Evolutionary conservation across 2,329 filamentous ascomycete species (phyloP), one percentile per base, ranked within the genome.

Genomic region (Xylariaceae sp.): DNA sequence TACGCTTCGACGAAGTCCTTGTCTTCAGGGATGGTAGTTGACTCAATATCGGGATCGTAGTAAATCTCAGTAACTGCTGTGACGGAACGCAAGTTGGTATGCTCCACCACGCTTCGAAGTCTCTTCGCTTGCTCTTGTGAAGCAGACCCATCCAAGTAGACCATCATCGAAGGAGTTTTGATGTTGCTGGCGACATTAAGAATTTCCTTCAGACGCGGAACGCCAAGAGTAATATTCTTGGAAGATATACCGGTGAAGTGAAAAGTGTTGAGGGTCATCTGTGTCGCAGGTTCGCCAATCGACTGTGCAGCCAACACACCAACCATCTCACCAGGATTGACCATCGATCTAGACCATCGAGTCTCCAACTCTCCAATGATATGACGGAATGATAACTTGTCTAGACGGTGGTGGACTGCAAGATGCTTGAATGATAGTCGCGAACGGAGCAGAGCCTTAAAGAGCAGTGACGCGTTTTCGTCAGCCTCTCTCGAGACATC

Each of bases 211-310:
- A 99, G 85, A 87, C 95, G 93, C 43, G 95, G 95, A 43, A 99
- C 95, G 91, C 95, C 95, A 47, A 99, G 88, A 0, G 95, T 99
- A 52, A 99, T 93, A 82, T 99, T 99, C 88, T 99, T 99, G 20
- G 93, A 96, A 40, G 96, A 96, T 59, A 99, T 92, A 96, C 95
- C 95, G 75, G 95, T 93, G 75, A 99, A 99, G 82, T 99, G 95
- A 89, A 99, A 99, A 20, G 95, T 99, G 79, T 99, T 99, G 59
- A 99, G 79, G 1, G 95, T 99, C 95, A 99, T 99, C 81, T 99
- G 95, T 1, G 95, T 99, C 20, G 95, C 96, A 41, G 95, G 95
- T 75, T 99, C 95, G 79, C 95, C 95, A 72, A 99, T 99, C 29
- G 95, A 99, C 77, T 99, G 95, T 6, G 96, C 95, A 61, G 95